Evolutionary conservation across 1,284 basidiomycete species (phyloP), one percentile per base, ranked within the genome.

Genomic region (Boletus calvinii): DNA sequence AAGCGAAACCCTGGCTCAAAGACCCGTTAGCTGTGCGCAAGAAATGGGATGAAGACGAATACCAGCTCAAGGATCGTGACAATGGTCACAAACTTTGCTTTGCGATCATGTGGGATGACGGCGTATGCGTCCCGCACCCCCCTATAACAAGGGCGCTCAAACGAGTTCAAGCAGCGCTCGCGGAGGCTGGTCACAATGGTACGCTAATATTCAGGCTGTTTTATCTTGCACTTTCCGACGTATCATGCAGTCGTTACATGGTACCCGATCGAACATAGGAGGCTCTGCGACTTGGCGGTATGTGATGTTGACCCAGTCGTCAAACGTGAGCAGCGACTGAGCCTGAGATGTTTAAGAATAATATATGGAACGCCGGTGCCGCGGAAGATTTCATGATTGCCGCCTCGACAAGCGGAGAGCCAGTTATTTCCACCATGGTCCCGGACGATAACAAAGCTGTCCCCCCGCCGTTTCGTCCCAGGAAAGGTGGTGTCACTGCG

Each of bases 141-240:
- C 88, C 91, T 0, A 69, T 92, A 17, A 70, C 64, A 15, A 75
- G 90, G 32, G 90, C 83, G 0, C 69, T 94, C 37, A 73, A 80
- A 57, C 74, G 73, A 51, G 76, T 79, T 1, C 81, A 81, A 63
- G 67, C 72, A 1, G 84, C 86, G 0, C 71, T 94, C 22, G 59
- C 78, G 31, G 75, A 71, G 4, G 84, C 84, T 7, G 90, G 90
- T 0, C 89, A 93, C 64, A 76, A 77, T 62, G 81, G 84, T 83
- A 48, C 24, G 54, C 11, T 43, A 57, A 48, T 6, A n/a, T n/a
- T 12, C 36, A 24, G 18, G 20, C 43, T 22, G 26, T 42, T 32
- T 52, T 20, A 3, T 42, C 15, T 1, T 18, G 1, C 17, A 24
- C 36, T 37, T 44, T 24, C 29, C 35, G 36, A 61, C 35, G 55